Conservation (phyloP, 768 basidiomycete genomes). For the Kwoniella sp. region DNA sequence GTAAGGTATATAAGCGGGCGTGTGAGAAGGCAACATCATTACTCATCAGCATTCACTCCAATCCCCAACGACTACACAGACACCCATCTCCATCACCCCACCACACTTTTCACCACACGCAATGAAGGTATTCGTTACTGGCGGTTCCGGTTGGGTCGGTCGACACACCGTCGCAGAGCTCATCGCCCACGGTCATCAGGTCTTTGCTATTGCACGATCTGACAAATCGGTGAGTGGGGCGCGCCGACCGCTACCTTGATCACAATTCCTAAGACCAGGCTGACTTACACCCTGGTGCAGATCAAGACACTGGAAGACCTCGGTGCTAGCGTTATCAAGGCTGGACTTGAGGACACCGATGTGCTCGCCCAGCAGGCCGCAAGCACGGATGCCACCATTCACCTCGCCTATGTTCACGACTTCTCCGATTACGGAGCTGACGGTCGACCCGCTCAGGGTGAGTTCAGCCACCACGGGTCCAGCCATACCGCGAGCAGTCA, state of each 20-base stretch:
- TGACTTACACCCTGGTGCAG: background rate
- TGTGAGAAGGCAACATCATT: too few relatives aligned
- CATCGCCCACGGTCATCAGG: slow-evolving; percentile 20
- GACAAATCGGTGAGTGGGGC: slow-evolving; percentile 13
- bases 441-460: slow-evolving; percentile 8
- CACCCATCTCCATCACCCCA: too few relatives aligned
- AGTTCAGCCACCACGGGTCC: background rate
- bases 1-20: too few relatives aligned
- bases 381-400: slow-evolving; percentile 33
- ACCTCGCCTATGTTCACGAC: slow-evolving; percentile 36
- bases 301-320: slow-evolving; percentile 15
- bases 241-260: too few relatives aligned
- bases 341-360: slow-evolving; percentile 30
- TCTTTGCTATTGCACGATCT: slow-evolving; percentile 31
- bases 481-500: background rate
- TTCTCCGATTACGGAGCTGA: slow-evolving; percentile 12
- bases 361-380: slow-evolving; percentile 14
- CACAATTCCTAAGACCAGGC: background rate
- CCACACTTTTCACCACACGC: too few relatives aligned
- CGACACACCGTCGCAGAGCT: slow-evolving; percentile 13
- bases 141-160: slow-evolving; percentile 33
- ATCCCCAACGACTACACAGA: too few relatives aligned
- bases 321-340: slow-evolving; percentile 22
- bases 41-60: too few relatives aligned
- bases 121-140: slow-evolving; percentile 43